These are phyloP conservation scores for Solanum infundibuliforme DNA, from an alignment of 257 asterid genomes.

Conservation along the genomic window DNA sequence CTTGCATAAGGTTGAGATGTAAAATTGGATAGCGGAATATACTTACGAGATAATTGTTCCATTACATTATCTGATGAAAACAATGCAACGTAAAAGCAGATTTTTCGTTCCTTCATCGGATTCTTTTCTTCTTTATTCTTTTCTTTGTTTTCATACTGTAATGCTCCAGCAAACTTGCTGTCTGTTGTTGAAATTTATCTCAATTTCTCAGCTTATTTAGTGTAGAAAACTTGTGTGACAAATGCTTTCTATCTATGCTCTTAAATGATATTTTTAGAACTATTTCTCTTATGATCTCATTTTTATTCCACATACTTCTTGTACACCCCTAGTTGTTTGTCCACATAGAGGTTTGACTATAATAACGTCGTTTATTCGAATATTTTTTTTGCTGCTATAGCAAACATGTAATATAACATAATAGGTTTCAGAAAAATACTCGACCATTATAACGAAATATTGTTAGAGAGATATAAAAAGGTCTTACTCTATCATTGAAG, in stretches of 20 bases:
- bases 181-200: neutral
- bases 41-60: constrained; percentile 19
- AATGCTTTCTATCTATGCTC: neutral
- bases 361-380: neutral
- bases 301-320: neutral
- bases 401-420: neutral
- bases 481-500: neutral
- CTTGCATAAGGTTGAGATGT: constrained; percentile 21
- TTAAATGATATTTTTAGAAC: neutral
- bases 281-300: neutral
- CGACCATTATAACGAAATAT: neutral
- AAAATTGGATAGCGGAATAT: constrained; percentile 36
- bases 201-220: neutral
- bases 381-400: neutral
- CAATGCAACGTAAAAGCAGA: constrained; percentile 3
- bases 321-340: neutral
- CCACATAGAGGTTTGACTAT: neutral
- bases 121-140: constrained; percentile 10
- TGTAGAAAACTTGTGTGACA: neutral
- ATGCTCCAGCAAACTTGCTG: neutral
- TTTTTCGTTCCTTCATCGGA: constrained; percentile 7
- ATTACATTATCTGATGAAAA: constrained; percentile 19
- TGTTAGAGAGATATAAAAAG: neutral
- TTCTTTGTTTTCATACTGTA: neutral
- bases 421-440: neutral